phyloP scores from a whole-genome alignment of 805 yeast genomes.

The Ogataea nonfermentans region DNA sequence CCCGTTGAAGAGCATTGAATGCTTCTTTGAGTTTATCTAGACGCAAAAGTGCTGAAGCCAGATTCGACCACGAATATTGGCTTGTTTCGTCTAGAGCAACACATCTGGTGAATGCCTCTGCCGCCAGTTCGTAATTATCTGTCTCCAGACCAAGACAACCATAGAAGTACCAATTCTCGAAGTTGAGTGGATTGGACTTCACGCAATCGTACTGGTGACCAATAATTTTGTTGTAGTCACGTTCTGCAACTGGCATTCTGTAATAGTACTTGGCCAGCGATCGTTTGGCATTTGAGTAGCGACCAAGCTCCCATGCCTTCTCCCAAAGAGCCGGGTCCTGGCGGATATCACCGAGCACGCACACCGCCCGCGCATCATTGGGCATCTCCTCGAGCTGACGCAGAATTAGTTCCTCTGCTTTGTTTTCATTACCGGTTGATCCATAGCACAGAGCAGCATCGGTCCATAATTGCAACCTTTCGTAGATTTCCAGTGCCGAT shows the following conservation, averaged over 20 bases:
- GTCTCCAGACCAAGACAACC: conserved; percentile 87
- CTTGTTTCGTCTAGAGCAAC: conserved; percentile 80
- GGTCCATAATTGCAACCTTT: conserved; percentile 67
- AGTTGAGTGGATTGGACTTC: conserved; percentile 66
- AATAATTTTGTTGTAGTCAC: conserved; percentile 54
- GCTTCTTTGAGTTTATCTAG: conserved; percentile 72
- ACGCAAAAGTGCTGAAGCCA: conserved; percentile 74
- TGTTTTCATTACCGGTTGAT: conserved; percentile 68
- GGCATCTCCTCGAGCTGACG: conserved; percentile 56
- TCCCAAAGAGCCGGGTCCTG: conserved; percentile 77
- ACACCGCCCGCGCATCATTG: conserved; percentile 76
- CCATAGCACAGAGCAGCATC: conserved; percentile 92
- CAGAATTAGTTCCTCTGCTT: conserved; percentile 60
- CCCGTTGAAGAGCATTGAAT: conserved; percentile 77
- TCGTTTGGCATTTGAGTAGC: conserved; percentile 80
- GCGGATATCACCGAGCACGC: conserved; percentile 82
- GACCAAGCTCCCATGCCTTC: conserved; percentile 83
- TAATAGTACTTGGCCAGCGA: conserved; percentile 74
- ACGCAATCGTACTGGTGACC: conserved; percentile 73
- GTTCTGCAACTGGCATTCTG: conserved; percentile 59
- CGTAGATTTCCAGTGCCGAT: conserved; percentile 87
- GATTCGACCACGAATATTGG: conserved; percentile 86
- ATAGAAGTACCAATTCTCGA: conserved; percentile 86
- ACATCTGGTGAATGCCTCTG: conserved; percentile 91
- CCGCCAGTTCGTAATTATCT: conserved; percentile 68